Evolutionary conservation across 192 early-diverging fungal species (phyloP), one percentile per base, ranked within the genome.

Genomic region (Coemansia sp.): DNA sequence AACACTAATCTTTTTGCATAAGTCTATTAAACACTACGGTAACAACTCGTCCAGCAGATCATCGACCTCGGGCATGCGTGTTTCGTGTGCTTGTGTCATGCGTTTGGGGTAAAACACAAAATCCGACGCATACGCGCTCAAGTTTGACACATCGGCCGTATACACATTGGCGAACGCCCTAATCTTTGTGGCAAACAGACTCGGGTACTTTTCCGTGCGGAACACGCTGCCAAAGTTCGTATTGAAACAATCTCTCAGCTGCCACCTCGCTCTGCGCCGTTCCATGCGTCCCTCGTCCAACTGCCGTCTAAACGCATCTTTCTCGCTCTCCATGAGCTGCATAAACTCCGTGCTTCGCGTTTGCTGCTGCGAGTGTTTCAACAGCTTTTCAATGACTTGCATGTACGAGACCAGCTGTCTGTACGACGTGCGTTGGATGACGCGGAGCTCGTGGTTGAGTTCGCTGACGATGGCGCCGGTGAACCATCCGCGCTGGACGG

Each of bases 401-500:
- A 85, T 72, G 65, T 85, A 87, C 5, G 77, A 70, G 12, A 86
- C 71, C 2, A 62, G 73, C 42, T 77, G 81, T 1, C 81, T 70
- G 65, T 87, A 86, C 21, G 74, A 70, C 26, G 82, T 52, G 25
- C 66, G 71, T 44, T 85, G 83, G 15, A 81, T 70, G 17, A 84
- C 83, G 6, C 78, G 64, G 4, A 87, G 75, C 71, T 87, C 86
- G 37, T 77, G 47, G 26, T 69, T 71, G 8, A 87, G 71, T 59
- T 87, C 86, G 59, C 78, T 72, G 31, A 87, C 81, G 36, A 87
- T 87, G 0, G 86, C 86, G 3, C 86, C 78, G 2, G 86, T 87
- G 22, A 74, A 74, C 86, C 86, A 87, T 3, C 86, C 86, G 62
- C 81, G 80, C 60, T 87, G 86, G 25, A 85, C 69, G 2, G 82